Base-by-base conservation (phyloP, 257 asterid genomes). In the Solanum acaule region DNA sequence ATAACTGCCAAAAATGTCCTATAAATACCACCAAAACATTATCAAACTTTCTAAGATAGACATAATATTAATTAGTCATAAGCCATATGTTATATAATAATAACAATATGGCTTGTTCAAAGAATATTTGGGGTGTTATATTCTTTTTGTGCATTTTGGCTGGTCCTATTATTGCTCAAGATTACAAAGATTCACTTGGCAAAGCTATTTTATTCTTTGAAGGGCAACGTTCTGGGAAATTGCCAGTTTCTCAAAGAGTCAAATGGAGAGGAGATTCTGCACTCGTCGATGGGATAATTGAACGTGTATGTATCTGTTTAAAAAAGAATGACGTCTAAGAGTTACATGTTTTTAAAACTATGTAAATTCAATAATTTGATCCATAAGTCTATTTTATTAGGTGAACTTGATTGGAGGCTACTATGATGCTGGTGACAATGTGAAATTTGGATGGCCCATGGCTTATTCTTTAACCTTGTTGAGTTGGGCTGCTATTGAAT, bases 401-500 rank as follows among this genome's bases (percentile, higher is more conserved):
- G 96, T 96, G 89, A 87, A 92, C 65, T 91, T 95, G 89, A 86
- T 37, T 14, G 98, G 97, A 89, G 99, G 98, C 2, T 96, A 96
- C 89, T 93, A 95, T 87, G 99, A 96, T 78, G 98, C 96, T 5
- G 98, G 98, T 2, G 98, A 96, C 86, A 96, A 96, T 75, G 95
- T 96, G 84, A 96, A 96, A 90, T 96, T 95, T 65, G 96, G 89
- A 38, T 95, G 99, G 98, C 97, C 98, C 59, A 95, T 96, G 99
- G 91, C 98, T 1, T 96, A 91, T 87, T 88, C 98, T 0, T 46
- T 92, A 16, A 84, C 90, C 71, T 89, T 95, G 84, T 87, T 96
- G 90, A 92, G 99, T 91, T 96, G 99, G 99, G 92, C 94, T 11
- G 98, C 94, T 0, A 15, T 87, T 65, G 96, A 96, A 56, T 89